Evolutionary conservation across 345 rosid genomes (phyloP).

Genomic region (Salix koriyanagi): DNA sequence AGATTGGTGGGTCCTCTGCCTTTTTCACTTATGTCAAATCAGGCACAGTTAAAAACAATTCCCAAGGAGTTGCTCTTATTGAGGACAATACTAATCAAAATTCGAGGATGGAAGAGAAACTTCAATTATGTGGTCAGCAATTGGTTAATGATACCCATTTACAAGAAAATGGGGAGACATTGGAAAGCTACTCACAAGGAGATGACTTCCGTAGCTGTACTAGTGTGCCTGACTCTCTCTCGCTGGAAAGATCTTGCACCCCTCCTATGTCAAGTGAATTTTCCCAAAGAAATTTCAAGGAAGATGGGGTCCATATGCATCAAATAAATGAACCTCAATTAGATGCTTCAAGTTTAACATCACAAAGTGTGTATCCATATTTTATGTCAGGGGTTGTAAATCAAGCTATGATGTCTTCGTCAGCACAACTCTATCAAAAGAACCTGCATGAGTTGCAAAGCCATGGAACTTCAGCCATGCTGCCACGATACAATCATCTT

Average conservation of each 20-base stretch:
- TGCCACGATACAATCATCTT: constrained; percentile 67
- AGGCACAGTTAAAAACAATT: constrained; percentile 31
- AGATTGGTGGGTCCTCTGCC: constrained; percentile 89
- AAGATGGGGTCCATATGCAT: constrained; percentile 39
- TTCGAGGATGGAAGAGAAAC: constrained; percentile 35
- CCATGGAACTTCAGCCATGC: constrained; percentile 41
- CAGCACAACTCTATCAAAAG: constrained; percentile 52
- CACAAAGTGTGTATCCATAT: constrained; percentile 57
- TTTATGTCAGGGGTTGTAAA: constrained; percentile 69
- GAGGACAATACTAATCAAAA: constrained; percentile 26
- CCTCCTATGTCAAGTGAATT: constrained; percentile 54
- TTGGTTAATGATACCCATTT: constrained; percentile 29
- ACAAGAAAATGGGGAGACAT: constrained; percentile 46
- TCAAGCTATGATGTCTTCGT: constrained; percentile 68
- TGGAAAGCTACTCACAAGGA: constrained; percentile 51
- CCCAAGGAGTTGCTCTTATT: constrained; percentile 16
- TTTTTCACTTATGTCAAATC: constrained; percentile 90
- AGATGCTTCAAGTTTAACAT: constrained; percentile 44
- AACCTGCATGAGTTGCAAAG: constrained; percentile 48
- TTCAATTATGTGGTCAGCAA: constrained; percentile 27
- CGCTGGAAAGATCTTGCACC: constrained; percentile 58
- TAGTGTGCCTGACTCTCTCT: constrained; percentile 48
- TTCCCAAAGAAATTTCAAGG: constrained; percentile 39
- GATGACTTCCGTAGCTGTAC: constrained; percentile 55
- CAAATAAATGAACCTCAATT: constrained; percentile 43